These are phyloP conservation scores for Triticum dicoccoides DNA, from an alignment of 176 grass and related monocot species.

Conservation along the genomic window DNA sequence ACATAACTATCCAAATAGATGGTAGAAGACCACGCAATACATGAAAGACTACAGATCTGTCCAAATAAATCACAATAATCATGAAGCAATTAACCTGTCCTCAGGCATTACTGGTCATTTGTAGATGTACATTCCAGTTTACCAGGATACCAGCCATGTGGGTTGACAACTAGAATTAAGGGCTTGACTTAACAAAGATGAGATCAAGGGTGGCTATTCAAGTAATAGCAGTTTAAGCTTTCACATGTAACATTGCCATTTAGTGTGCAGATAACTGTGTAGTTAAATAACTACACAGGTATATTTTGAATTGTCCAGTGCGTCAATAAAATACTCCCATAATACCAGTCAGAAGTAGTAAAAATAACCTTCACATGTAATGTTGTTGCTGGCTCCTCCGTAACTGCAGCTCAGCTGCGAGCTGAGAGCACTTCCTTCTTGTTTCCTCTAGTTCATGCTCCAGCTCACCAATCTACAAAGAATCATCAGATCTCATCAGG, in stretches of 20 bases:
- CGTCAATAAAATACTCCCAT: background rate
- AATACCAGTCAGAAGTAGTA: background rate
- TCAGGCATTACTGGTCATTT: too few species aligned
- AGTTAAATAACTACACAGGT: background rate
- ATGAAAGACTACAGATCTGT: too few species aligned
- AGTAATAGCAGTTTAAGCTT: conserved; percentile 1
- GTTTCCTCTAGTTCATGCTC: conserved; percentile 65
- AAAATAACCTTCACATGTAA: conserved; percentile 45
- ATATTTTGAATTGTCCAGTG: background rate
- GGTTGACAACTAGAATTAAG: background rate
- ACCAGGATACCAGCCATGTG: background rate
- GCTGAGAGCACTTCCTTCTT: conserved; percentile 58
- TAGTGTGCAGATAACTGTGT: background rate
- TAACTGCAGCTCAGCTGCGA: conserved; percentile 43
- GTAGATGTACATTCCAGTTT: too few species aligned
- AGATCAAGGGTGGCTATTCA: background rate
- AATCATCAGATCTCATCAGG: conserved; percentile 20
- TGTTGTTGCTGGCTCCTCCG: conserved; percentile 27
- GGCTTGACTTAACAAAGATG: background rate
- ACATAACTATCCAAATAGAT: background rate
- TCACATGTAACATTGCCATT: background rate
- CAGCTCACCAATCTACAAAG: conserved; percentile 58
- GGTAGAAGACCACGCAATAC: too few species aligned
- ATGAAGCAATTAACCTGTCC: too few species aligned
- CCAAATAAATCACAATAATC: too few species aligned